Percentiles rank a stretch among this genome's conserved stretches.
Evolutionary conservation across 2,329 filamentous ascomycete genomes (phyloP).

Genomic region (Neonectria ditissima): DNA sequence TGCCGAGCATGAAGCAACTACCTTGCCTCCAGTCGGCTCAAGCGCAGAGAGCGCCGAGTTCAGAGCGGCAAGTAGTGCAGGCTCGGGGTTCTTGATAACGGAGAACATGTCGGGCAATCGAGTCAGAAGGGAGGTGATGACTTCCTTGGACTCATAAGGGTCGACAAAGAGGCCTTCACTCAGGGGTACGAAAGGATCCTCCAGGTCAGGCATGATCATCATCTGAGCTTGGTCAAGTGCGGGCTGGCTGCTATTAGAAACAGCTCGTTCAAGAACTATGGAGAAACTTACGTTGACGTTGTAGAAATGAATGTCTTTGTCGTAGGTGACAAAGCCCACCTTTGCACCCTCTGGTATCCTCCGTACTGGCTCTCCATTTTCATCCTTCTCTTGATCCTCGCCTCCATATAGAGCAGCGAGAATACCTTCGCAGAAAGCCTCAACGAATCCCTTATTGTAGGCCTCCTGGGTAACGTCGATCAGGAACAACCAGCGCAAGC

Average conservation of each 20-base stretch:
- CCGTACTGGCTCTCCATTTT: slow-evolving; percentile 64
- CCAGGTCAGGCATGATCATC: slow-evolving; percentile 98
- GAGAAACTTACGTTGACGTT: slow-evolving; percentile 79
- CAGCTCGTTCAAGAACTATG: not conserved
- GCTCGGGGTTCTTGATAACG: slow-evolving; percentile 88
- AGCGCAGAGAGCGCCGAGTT: slow-evolving; percentile 88
- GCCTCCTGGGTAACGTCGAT: slow-evolving; percentile 95
- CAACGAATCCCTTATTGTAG: slow-evolving; percentile 88
- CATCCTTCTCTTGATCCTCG: slow-evolving; percentile 62
- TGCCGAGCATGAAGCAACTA: slow-evolving; percentile 87
- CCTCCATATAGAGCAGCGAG: slow-evolving; percentile 84
- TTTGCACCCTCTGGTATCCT: slow-evolving; percentile 82
- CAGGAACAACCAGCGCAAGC: slow-evolving; percentile 87
- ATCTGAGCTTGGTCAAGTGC: slow-evolving; percentile 90
- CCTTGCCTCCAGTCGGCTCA: slow-evolving; percentile 89
- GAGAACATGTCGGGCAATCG: slow-evolving; percentile 89
- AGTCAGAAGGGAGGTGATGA: slow-evolving; percentile 88
- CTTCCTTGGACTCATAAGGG: slow-evolving; percentile 86
- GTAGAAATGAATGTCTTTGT: slow-evolving; percentile 98
- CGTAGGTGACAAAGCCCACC: slow-evolving; percentile 94
- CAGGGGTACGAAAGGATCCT: slow-evolving; percentile 94
- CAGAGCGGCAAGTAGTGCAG: slow-evolving; percentile 85
- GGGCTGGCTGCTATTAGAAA: slow-evolving; percentile 60
- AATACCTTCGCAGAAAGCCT: slow-evolving; percentile 91
- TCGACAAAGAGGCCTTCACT: slow-evolving; percentile 95